Evolutionary conservation across 2,329 filamentous ascomycete genomes (phyloP), one percentile per base, ranked within the genome.

Genomic region (Ceratocystis colombiana): DNA sequence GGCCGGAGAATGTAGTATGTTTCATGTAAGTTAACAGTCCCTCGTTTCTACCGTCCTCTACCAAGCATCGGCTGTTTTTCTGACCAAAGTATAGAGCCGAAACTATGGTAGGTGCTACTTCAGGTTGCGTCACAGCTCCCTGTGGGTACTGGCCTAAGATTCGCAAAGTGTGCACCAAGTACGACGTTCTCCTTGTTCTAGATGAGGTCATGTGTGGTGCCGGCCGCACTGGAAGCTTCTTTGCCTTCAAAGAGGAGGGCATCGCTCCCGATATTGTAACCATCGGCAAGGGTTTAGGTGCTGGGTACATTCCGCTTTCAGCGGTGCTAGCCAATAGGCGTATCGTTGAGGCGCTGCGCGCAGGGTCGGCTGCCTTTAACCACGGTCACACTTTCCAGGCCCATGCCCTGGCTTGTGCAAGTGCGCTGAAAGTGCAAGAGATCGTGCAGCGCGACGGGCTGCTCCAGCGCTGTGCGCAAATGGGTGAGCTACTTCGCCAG

Each of bases 131-230:
- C 0, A 76, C 81, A 0, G 71, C 83, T 0, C 74, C 80, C 0
- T 71, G 73, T 1, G 82, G 82, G 0, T 87, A 87, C 65, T 79
- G 84, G 69, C 71, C 76, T n/a, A 80, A 79, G 7, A 76, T 84
- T 67, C 77, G 79, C 64, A 71, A 73, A 0, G 75, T 87, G 0
- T 86, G 84, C 71, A 76, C 81, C 25, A 79, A 78, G 65, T 75
- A 85, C 66, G 81, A 80, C 1, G 79, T 80, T 0, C 76, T 86
- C 1, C 75, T 85, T 4, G 77, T 83, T n/a, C 69, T 83, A 0
- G 82, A 84, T 66, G 80, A 84, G 72, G 80, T 90, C 68, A 90
- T 90, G 87, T 86, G 81, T 62, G 86, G 86, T 8, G 82, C 83
- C 74, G 85, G 85, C 2, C 79, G 85, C 2, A 80, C 79, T 0